These are phyloP conservation scores for Moniliella sp. DNA, from an alignment of 1,284 basidiomycete genomes.

Conservation along the genomic window DNA sequence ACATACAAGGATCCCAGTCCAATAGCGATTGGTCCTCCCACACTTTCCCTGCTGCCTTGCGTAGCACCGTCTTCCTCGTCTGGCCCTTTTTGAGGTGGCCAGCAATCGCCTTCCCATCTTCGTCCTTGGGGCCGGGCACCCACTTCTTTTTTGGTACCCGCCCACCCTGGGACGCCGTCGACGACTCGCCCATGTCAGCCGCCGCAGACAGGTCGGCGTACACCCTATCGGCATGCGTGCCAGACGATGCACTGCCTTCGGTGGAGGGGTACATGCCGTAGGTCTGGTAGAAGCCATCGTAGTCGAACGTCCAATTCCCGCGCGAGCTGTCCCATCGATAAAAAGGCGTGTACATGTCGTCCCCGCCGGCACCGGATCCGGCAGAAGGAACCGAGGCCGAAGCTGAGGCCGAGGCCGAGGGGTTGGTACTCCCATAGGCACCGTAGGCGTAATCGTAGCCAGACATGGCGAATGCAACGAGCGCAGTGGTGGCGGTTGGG, in stretches of 20 bases:
- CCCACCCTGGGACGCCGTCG: slow-evolving; percentile 2
- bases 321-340: slow-evolving; percentile 22
- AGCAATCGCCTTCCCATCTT: slow-evolving; percentile 7
- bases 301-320: slow-evolving; percentile 30
- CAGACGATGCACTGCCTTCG: background rate
- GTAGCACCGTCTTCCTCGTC: slow-evolving; percentile 73
- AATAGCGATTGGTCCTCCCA: slow-evolving; percentile 94
- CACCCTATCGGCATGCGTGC: background rate
- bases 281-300: slow-evolving; percentile 19
- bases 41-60: slow-evolving; percentile 78
- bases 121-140: slow-evolving; percentile 6
- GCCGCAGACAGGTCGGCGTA: background rate
- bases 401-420: too few species aligned
- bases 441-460: too few species aligned
- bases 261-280: slow-evolving; percentile 7
- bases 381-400: too few species aligned
- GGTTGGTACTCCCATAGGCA: too few species aligned
- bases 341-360: too few species aligned
- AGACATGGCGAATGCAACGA: too few species aligned
- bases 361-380: too few species aligned
- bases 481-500: too few species aligned
- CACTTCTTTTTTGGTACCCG: slow-evolving; percentile 3
- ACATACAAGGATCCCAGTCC: slow-evolving; percentile 88
- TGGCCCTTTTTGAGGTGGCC: slow-evolving; percentile 52
- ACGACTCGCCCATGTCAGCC: background rate